Evolutionary conservation across 805 yeast species (phyloP), one percentile per base, ranked within the genome.

Genomic region (Yarrowia osloensis): DNA sequence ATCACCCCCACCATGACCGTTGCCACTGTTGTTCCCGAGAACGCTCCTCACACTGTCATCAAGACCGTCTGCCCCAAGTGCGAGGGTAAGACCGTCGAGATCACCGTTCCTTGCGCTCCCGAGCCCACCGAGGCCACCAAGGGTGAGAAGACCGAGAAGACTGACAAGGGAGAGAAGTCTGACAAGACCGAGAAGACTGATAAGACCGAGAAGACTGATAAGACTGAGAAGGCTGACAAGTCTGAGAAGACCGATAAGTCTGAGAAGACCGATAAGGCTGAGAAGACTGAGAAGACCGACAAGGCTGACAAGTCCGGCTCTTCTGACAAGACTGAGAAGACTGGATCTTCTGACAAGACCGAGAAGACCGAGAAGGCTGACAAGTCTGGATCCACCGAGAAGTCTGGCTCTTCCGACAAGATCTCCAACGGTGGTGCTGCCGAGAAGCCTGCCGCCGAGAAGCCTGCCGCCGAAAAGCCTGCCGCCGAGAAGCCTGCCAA

Each of bases 61-160:
- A 31, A 50, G 39, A 50, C 55, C n/a, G 55, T 50, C 3, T 50
- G 55, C 28, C 37, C 35, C 39, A 31, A 47, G 52, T 47, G 52
- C 22, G 33, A 47, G 52, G 52, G 52, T 17, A 26, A 28, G 52
- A 47, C 52, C 8, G 52, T 47, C 3, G 33, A 26, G 22, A 26
- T 47, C 33, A 47, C 52, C 17, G 52, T 47, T 47, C 52, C 52
- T 47, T 47, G 52, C 8, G 42, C 22, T 7, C 12, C 33, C 22
- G 21, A 28, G 33, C 17, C 33, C 9, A n/a, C 33, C 35, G 15
- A 9, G 15, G 4, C 52, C 6, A 8, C 33, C 52, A 47, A 28
- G 22, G 2, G 35, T n/a, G 29, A 5, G 7, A 24, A 44, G 28
- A 5, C 17, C 19, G 29, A 24, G 19, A 17, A 15, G 13, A 1